These are phyloP conservation scores for Drechslera avenae DNA, from an alignment of 2,329 filamentous ascomycete species.

Conservation along the genomic window DNA sequence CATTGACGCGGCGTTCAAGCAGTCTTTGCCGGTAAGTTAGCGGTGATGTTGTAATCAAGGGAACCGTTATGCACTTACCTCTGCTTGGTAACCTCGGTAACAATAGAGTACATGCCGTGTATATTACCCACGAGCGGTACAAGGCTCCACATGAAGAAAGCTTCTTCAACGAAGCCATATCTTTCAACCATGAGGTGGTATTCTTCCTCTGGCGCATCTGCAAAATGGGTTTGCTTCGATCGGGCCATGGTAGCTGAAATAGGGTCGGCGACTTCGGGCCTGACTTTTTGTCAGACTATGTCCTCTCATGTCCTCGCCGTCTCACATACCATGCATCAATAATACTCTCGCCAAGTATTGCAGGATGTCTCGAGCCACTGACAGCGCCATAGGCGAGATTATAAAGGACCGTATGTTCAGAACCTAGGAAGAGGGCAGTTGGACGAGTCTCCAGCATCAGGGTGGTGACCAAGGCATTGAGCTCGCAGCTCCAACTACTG, in stretches of 20 bases:
- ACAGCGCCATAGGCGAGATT: slow-evolving; percentile 18
- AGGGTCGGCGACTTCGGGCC: slow-evolving; percentile 14
- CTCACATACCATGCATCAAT: slow-evolving; percentile 16
- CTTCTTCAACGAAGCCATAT: slow-evolving; percentile 18
- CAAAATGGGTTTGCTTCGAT: slow-evolving; percentile 9
- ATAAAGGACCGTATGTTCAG: slow-evolving; percentile 18
- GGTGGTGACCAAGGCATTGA: slow-evolving; percentile 14
- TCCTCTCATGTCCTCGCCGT: not conserved
- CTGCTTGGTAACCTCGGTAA: slow-evolving; percentile 25
- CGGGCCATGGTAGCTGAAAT: slow-evolving; percentile 10
- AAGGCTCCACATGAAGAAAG: slow-evolving; percentile 20
- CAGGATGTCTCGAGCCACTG: slow-evolving; percentile 16
- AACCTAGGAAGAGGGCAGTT: slow-evolving; percentile 19
- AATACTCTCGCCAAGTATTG: slow-evolving; percentile 13
- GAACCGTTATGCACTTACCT: slow-evolving; percentile 1
- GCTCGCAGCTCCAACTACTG: slow-evolving; percentile 14
- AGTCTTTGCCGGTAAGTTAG: slow-evolving; percentile 4
- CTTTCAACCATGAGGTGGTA: slow-evolving; percentile 21
- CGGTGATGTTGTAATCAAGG: not conserved
- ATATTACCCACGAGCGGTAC: slow-evolving; percentile 12
- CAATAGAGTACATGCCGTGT: slow-evolving; percentile 21
- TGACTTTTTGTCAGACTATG: slow-evolving; percentile 1
- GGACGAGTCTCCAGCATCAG: slow-evolving; percentile 22
- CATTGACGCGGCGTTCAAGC: slow-evolving; percentile 16
- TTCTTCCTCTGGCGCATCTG: slow-evolving; percentile 19